Evolutionary conservation across 495 filamentous ascomycete species (phyloP), one percentile per base, ranked within the genome.

Genomic region (Cercophora scortea): DNA sequence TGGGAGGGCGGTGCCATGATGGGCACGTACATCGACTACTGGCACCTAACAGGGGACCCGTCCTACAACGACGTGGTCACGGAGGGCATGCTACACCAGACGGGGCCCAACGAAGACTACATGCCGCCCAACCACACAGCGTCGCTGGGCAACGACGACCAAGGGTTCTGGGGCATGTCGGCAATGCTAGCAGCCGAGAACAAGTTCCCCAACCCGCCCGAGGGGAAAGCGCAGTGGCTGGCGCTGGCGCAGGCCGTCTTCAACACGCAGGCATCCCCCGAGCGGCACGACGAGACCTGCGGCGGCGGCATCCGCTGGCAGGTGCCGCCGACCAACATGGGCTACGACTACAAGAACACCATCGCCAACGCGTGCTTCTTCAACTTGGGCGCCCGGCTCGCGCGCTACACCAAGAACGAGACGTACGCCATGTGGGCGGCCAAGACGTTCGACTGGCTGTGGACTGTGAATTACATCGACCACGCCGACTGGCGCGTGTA

Each of bases 301-400:
- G 71, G 71, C 39, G 88, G 87, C 42, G 88, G 88, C 16, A 60
- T 94, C 53, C 75, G 82, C 41, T 93, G 89, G 89, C 88, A 92
- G 65, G 84, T 92, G 17, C 84, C 85, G 50, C 77, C 78, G 2
- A 82, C 77, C 56, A 88, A 89, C 59, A 78, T 73, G n/a, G 89
- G 89, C 6, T 94, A 88, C 59, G 77, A 84, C 55, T 92, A 93
- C 71, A 92, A 92, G 68, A 94, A 91, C 66, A 80, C 79, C 81
- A 49, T 64, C 50, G 61, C 63, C 52, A 83, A 89, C 47, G 61
- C 55, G n/a, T 80, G 83, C 51, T 89, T 92, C 69, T 93, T 96
- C 72, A 83, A 94, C 54, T 68, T 95, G 39, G 86, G 82, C 4
- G 82, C 89, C 1, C 79, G 90, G 8, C 70, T 95, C 47, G 87